phyloP scores from a whole-genome alignment of 768 basidiomycete species.

The Boletus vermiculosoides region DNA sequence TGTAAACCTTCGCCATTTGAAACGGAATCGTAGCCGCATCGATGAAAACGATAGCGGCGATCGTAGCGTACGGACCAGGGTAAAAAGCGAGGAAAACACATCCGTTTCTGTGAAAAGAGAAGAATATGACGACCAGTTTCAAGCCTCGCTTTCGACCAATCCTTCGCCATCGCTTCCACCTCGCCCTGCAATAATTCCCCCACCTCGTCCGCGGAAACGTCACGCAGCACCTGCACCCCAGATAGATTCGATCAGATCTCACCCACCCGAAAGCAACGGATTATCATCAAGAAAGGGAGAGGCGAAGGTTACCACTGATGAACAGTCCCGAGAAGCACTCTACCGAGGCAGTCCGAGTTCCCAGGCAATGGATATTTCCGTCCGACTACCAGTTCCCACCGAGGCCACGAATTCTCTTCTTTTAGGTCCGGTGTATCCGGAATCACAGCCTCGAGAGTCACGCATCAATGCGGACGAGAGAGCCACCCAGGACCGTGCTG shows the following conservation, averaged over 20 bases:
- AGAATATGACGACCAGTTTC: constrained; percentile 11
- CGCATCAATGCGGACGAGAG: not conserved
- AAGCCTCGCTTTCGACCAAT: not conserved
- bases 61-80: constrained; percentile 25
- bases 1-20: constrained; percentile 34
- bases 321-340: not conserved
- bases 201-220: constrained; percentile 25
- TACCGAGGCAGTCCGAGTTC: not conserved
- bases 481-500: not conserved
- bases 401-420: constrained; percentile 12
- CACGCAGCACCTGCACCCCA: not conserved
- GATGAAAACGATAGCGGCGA: constrained; percentile 30
- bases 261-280: not conserved
- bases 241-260: not conserved
- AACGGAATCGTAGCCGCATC: constrained; percentile 22
- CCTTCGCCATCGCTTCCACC: constrained; percentile 10
- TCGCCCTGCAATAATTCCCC: constrained; percentile 23
- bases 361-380: constrained; percentile 11
- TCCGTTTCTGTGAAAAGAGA: constrained; percentile 13
- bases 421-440: constrained; percentile 9
- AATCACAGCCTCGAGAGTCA: constrained; percentile 1
- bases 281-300: not conserved
- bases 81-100: constrained; percentile 22
- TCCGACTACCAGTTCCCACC: not conserved
- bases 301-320: not conserved